Evolutionary conservation across 345 rosid genomes (phyloP), one percentile per base, ranked within the genome.

Genomic region (Balakata baccata): DNA sequence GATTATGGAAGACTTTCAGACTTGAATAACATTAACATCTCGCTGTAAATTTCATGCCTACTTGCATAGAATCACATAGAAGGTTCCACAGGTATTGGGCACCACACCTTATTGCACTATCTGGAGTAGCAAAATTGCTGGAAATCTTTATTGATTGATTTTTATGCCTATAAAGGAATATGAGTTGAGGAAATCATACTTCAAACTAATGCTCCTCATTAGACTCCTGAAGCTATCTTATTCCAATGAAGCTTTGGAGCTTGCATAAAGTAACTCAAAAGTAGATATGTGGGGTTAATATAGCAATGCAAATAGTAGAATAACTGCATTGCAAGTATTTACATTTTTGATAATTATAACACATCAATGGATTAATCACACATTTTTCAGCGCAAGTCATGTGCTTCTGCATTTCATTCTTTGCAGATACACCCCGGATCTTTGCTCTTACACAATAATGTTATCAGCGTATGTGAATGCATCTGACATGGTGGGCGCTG

Each of bases 371-470:
- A 20, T 51, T 51, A 54, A 29, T 29, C 34, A 29, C 34, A 29
- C 34, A 29, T 29, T 29, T 29, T 29, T 29, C 34, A 29, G 34
- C 34, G 63, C 63, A 53, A 5, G 12, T 53, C 61, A 66, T 45
- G 23, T 14, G 45, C 61, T 29, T 25, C 34, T 53, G 2, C 12
- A 16, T 23, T 75, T 69, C 41, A n/a, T 74, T 39, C n/a, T 59
- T 78, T 75, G 76, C 87, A 92, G 99, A 71, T 87, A 72, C 78
- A 78, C 68, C 37, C 97, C 98, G 14, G 98, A 95, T 84, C 84
- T 95, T 16, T 90, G 86, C 75, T 92, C 98, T 54, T 95, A 95
- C 74, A 87, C 98, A 71, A 95, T 97, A 16, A 92, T 95, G 99
- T 75, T 95, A 78, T 89, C 92, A 60, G 96, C 99, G 6, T 92